These are phyloP conservation scores for Bonia amplexicaulis DNA, from an alignment of 176 grass and related monocot species.

Conservation along the genomic window DNA sequence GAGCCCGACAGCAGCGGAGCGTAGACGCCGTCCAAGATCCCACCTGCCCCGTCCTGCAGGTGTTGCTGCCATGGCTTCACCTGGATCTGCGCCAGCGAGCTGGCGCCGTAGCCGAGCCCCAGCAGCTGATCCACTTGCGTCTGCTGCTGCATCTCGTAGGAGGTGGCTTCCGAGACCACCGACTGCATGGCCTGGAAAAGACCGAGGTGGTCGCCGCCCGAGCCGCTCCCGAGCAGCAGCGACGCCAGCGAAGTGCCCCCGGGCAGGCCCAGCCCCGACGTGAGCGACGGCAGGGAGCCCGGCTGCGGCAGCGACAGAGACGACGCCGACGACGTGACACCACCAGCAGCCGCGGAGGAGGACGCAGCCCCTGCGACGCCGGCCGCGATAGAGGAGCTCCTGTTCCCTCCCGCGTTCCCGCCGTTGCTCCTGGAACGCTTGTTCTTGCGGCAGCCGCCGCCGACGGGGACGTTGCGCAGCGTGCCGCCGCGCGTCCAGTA, in stretches of 20 bases:
- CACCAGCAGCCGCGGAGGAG: neutral
- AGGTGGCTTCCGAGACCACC: slow-evolving; percentile 30
- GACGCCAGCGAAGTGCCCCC: slow-evolving; percentile 36
- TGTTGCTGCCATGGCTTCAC: slow-evolving; percentile 39
- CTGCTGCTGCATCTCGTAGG: slow-evolving; percentile 49
- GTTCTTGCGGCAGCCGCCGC: slow-evolving; percentile 95
- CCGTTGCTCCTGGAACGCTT: slow-evolving; percentile 56
- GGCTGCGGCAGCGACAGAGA: neutral
- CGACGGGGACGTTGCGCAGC: slow-evolving; percentile 89
- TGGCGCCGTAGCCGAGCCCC: slow-evolving; percentile 26
- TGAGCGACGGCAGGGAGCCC: slow-evolving; percentile 19
- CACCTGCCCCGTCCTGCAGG: neutral
- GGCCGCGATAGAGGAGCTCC: neutral
- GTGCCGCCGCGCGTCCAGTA: slow-evolving; percentile 99
- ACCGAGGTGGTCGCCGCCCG: slow-evolving; percentile 27
- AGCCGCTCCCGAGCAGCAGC: slow-evolving; percentile 31
- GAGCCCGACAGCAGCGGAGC: slow-evolving; percentile 45
- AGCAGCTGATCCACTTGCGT: slow-evolving; percentile 44
- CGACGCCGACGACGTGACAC: neutral
- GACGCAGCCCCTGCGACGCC: neutral
- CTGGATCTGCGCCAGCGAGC: slow-evolving; percentile 35
- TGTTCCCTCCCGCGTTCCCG: neutral
- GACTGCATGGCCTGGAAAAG: slow-evolving; percentile 65
- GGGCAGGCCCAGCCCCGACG: slow-evolving; percentile 30
- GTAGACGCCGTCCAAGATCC: slow-evolving; percentile 38